Evolutionary conservation across 768 basidiomycete genomes (phyloP), one percentile per base, ranked within the genome.

Genomic region (Kwoniella pini): DNA sequence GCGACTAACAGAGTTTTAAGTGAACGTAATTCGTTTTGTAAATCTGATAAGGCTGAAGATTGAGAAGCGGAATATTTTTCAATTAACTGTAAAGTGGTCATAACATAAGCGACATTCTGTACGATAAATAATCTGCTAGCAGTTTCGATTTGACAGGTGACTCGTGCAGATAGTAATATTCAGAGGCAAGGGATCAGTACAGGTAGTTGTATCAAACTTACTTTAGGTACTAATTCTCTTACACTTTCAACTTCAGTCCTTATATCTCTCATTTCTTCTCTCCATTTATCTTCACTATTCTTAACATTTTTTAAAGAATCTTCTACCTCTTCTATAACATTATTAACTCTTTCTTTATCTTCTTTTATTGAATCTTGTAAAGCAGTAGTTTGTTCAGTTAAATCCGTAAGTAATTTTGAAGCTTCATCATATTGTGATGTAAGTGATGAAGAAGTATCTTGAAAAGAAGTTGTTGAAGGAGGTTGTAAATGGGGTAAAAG

Each of bases 21-120:
- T 0, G 94, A 97, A 73, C 93, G 92, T 70, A 98, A 84, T 74
- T 98, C 95, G 67, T 91, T 87, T 69, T 96, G 93, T 12, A 98
- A 82, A 69, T 97, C 95, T 54, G 83, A 80, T 13, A 97, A 82
- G 1, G 91, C 90, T 61, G 88, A 86, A 21, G 85, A 84, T 78
- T 96, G 92, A 13, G 85, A 83, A 55, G 91, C 88, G 75, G 91
- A 90, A 75, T 88, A 90, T 80, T 90, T 93, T 57, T 96, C 91
- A 54, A 96, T 88, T 89, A 97, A 90, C 94, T 98, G n/a, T 7
- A 42, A 36, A 36, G 33, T 7, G 33, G 33, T 36, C 9, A 36
- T 36, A n/a, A n/a, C n/a, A n/a, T n/a, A n/a, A n/a, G n/a, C n/a
- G n/a, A n/a, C n/a, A n/a, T 36, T 36, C 15, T 36, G 7, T 15